Evolutionary conservation across 352 stramenopile species (phyloP).

Genomic region (Phytophthora kernoviae): DNA sequence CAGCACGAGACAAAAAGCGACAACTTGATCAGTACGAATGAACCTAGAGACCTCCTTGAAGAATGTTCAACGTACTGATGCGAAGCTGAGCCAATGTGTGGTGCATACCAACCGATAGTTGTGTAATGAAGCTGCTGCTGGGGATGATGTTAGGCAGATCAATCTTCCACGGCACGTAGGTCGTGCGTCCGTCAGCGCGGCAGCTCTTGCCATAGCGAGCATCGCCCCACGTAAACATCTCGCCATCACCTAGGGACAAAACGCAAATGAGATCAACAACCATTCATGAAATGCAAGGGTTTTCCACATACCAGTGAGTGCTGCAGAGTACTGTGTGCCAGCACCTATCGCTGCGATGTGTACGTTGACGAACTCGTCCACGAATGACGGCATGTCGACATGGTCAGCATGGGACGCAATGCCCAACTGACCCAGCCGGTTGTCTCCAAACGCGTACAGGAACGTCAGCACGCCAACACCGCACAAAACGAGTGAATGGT

Average conservation of each 20-base stretch:
- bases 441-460: slow-evolving; percentile 78
- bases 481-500: slow-evolving; percentile 76
- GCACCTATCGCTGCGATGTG: slow-evolving; percentile 53
- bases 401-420: slow-evolving; percentile 37
- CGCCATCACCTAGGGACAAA: slow-evolving; percentile 42
- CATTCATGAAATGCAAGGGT: background rate
- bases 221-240: slow-evolving; percentile 78
- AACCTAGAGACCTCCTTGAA: no score
- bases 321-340: slow-evolving; percentile 58
- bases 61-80: slow-evolving; percentile 27
- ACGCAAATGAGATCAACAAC: background rate
- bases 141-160: slow-evolving; percentile 13
- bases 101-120: slow-evolving; percentile 61
- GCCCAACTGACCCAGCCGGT: slow-evolving; percentile 67
- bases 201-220: slow-evolving; percentile 51
- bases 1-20: background rate
- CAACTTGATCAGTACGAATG: background rate
- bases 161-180: slow-evolving; percentile 70
- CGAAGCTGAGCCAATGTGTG: slow-evolving; percentile 68
- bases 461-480: slow-evolving; percentile 39
- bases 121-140: slow-evolving; percentile 48
- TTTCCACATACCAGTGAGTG: slow-evolving; percentile 40
- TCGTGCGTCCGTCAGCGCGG: slow-evolving; percentile 45
- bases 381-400: slow-evolving; percentile 60
- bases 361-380: slow-evolving; percentile 57